Conservation (phyloP, 2,329 filamentous ascomycete species). For the Rhexocercosporidium sp. region DNA sequence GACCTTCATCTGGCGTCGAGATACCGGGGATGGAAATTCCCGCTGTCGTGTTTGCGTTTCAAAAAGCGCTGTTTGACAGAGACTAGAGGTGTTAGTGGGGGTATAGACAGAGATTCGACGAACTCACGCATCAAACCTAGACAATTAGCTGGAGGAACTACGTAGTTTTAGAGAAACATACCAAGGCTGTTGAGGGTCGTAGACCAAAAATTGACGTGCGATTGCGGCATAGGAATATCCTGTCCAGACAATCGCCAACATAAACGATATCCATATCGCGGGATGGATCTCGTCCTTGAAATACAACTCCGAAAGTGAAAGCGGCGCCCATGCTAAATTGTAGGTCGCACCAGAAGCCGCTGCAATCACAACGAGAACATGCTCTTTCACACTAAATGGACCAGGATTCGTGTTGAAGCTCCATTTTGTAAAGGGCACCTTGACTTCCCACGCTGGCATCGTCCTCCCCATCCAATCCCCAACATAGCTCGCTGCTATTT, state of each 20-base stretch:
- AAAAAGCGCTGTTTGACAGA: constrained; percentile 62
- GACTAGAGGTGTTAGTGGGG: constrained; percentile 27
- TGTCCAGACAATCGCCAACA: constrained; percentile 62
- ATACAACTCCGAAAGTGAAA: constrained; percentile 62
- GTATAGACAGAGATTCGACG: not conserved
- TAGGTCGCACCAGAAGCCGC: constrained; percentile 58
- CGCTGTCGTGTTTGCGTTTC: constrained; percentile 60
- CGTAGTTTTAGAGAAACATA: constrained; percentile 31
- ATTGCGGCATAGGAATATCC: constrained; percentile 65
- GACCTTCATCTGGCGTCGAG: constrained; percentile 59
- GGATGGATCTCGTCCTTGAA: constrained; percentile 58
- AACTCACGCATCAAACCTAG: constrained; percentile 51
- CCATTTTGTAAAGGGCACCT: constrained; percentile 46
- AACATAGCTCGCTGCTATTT: constrained; percentile 54
- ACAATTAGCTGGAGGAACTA: constrained; percentile 29
- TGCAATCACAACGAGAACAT: constrained; percentile 48
- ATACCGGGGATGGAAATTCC: constrained; percentile 53
- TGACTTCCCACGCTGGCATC: constrained; percentile 53
- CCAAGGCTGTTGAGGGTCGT: constrained; percentile 62
- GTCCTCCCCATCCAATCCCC: constrained; percentile 50
- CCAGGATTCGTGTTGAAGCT: constrained; percentile 47
- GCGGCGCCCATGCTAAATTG: constrained; percentile 56
- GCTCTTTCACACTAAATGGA: constrained; percentile 40
- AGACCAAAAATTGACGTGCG: constrained; percentile 60
- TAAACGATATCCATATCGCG: constrained; percentile 62